Evolutionary conservation across 148 eudicot genomes (phyloP).

Genomic region (Rheum nobile): DNA sequence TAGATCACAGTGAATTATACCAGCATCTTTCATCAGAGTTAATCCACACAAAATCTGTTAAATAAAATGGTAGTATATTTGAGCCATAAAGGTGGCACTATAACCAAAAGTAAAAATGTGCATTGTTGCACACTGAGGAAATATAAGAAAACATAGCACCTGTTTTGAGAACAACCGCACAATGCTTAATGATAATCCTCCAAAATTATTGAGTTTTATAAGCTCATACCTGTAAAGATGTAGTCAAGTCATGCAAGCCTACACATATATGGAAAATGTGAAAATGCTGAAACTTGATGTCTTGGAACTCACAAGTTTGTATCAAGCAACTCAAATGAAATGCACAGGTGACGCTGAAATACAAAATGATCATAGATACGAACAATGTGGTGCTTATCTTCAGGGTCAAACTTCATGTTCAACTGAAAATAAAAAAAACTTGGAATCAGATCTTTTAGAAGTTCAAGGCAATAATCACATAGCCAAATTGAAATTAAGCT

Average conservation of each 20-base stretch:
- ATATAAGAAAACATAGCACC: slow-evolving; percentile 27
- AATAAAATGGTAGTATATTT: neutral
- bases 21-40: slow-evolving; percentile 91
- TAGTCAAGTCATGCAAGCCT: slow-evolving; percentile 1
- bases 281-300: neutral
- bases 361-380: slow-evolving; percentile 94
- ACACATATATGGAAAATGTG: neutral
- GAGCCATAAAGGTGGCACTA: neutral
- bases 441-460: slow-evolving; percentile 10
- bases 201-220: slow-evolving; percentile 69
- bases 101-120: slow-evolving; percentile 1
- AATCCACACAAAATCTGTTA: slow-evolving; percentile 77
- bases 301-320: slow-evolving; percentile 72
- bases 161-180: slow-evolving; percentile 94
- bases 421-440: slow-evolving; percentile 36
- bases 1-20: slow-evolving; percentile 91
- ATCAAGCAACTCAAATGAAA: slow-evolving; percentile 84
- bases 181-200: slow-evolving; percentile 83
- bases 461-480: slow-evolving; percentile 1
- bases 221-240: slow-evolving; percentile 60
- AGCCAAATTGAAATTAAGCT: slow-evolving; percentile 10
- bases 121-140: neutral
- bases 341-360: slow-evolving; percentile 81
- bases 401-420: slow-evolving; percentile 86
- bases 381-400: slow-evolving; percentile 93